Evolutionary conservation across 2,329 filamentous ascomycete genomes (phyloP).

Genomic region (Botryotinia globosa): DNA sequence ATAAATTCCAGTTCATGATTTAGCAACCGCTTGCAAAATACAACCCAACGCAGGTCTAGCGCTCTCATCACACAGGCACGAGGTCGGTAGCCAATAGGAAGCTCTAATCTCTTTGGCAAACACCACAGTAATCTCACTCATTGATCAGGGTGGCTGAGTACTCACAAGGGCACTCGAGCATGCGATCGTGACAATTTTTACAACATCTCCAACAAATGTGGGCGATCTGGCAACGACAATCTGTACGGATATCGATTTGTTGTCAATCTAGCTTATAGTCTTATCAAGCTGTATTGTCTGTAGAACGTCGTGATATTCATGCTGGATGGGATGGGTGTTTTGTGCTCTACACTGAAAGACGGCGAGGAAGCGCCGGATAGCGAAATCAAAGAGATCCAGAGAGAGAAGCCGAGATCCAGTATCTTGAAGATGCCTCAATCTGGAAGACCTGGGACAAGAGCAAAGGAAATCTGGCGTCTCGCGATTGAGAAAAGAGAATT

Average conservation of each 20-base stretch:
- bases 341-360: constrained; percentile 36
- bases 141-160: constrained; percentile 18
- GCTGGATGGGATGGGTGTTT: constrained; percentile 32
- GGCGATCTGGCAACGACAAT: constrained; percentile 1
- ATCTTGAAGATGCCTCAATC: constrained; percentile 34
- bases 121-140: background rate
- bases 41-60: background rate
- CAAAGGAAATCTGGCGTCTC: constrained; percentile 23
- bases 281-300: background rate
- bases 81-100: constrained; percentile 15
- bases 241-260: background rate
- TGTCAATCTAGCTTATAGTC: background rate
- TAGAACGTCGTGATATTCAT: background rate
- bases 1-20: background rate
- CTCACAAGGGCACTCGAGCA: constrained; percentile 12
- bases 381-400: constrained; percentile 27
- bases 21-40: background rate
- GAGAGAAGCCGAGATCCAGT: constrained; percentile 24
- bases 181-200: constrained; percentile 10
- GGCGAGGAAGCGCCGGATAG: constrained; percentile 31
- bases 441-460: constrained; percentile 22
- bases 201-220: background rate
- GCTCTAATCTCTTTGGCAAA: constrained; percentile 2
- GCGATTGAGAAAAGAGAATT: constrained; percentile 26
- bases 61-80: constrained; percentile 14